Base-by-base conservation (phyloP, 1,284 basidiomycete genomes). In the Ustilago trichophora region DNA sequence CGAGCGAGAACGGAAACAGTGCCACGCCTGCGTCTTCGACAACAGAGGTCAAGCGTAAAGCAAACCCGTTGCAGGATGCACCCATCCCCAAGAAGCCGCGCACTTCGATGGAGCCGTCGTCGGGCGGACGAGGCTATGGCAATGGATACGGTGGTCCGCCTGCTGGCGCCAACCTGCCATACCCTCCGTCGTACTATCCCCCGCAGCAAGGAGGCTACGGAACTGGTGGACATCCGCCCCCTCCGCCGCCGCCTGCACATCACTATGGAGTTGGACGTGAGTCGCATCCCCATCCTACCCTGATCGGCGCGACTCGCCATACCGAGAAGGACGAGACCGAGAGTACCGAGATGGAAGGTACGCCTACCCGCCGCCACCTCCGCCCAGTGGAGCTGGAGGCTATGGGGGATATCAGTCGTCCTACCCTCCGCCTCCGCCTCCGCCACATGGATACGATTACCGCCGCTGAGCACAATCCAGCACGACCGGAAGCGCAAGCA, bases 11-110 rank as follows among this genome's bases (percentile, higher is more conserved):
- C 16, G 60, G 51, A n/a, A 35, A 47, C 13, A 41, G 41, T 21
- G 33, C 40, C 36, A 35, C 38, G 2, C 10, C 63, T 13, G 21
- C 54, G n/a, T n/a, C n/a, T 13, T 27, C 49, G 13, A 35, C 56
- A 10, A 29, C 38, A n/a, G 59, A 64, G 11, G 40, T 41, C 44
- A 70, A 70, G 49, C 55, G 67, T 13, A 70, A 70, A 40, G 60
- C 60, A 2, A 59, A 64, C 19, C 52, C 60, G 25, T 36, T 70
- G 41, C 67, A 59, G 31, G 60, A 70, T 29, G 67, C 60, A 7
- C 67, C 67, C 31, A 70, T 70, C 48, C 67, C 67, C n/a, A 70
- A 70, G 49, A 70, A 70, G 52, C 56, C 67, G 15, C 67, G 67
- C 34, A 65, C 67, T 6, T 70, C 67, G 41, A 62, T 68, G 54